These are phyloP conservation scores for Pseudocercospora eumusae DNA, from an alignment of 2,329 filamentous ascomycete species.

Conservation along the genomic window DNA sequence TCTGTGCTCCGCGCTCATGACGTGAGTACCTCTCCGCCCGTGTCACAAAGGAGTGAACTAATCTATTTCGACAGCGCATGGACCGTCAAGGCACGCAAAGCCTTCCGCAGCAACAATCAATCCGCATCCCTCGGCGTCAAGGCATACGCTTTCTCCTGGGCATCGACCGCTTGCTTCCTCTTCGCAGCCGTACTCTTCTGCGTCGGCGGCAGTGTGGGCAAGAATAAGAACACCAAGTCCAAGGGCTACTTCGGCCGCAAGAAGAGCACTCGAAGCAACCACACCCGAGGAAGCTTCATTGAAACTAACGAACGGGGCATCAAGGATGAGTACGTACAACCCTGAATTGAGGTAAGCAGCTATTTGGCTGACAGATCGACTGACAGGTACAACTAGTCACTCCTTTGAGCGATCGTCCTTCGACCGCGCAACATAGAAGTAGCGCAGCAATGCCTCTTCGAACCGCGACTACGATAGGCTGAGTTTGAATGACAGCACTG, in stretches of 20 bases:
- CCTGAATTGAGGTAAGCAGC: conserved; percentile 6
- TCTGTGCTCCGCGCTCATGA: conserved; percentile 71
- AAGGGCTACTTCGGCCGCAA: conserved; percentile 53
- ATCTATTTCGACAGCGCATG: conserved; percentile 53
- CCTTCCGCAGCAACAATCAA: conserved; percentile 60
- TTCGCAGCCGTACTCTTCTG: conserved; percentile 69
- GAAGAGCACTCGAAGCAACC: conserved; percentile 50
- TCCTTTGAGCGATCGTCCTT: conserved; percentile 10
- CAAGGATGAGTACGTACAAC: conserved; percentile 69
- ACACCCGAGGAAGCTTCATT: conserved; percentile 55
- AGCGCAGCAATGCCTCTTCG: not conserved
- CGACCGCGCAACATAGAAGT: conserved; percentile 8
- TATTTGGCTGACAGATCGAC: conserved; percentile 2
- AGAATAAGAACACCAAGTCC: conserved; percentile 44
- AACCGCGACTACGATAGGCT: not conserved
- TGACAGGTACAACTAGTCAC: conserved; percentile 18
- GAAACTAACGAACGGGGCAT: conserved; percentile 62
- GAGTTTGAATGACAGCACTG: conserved; percentile 9
- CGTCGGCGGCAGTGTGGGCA: conserved; percentile 57
- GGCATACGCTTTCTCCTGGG: conserved; percentile 78
- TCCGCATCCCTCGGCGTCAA: conserved; percentile 64
- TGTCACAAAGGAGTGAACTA: conserved; percentile 4
- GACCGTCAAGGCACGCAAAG: conserved; percentile 69
- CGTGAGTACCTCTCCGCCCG: conserved; percentile 54
- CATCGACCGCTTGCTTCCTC: conserved; percentile 65